Percentiles rank a stretch among this genome's conserved stretches.
Conservation (phyloP, 2,329 filamentous ascomycete genomes). For the Colletotrichum caudatum region DNA sequence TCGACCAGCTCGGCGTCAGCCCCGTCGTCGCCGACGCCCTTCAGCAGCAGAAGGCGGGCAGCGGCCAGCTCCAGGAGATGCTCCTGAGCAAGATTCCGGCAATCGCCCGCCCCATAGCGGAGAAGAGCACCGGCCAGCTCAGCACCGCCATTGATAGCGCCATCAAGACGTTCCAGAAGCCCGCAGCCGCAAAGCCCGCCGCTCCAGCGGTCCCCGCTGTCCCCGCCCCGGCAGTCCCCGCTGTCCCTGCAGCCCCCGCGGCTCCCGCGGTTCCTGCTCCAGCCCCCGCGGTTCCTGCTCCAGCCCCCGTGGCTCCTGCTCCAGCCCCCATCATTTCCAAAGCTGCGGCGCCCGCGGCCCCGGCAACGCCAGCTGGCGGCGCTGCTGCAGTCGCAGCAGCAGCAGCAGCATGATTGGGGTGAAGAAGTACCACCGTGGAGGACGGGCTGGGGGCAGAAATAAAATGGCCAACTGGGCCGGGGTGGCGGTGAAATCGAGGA, state of each 20-base stretch:
- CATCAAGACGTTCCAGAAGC: constrained; percentile 22
- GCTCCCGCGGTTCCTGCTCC: background rate
- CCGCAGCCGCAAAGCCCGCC: background rate
- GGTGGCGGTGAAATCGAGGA: background rate
- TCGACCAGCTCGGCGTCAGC: constrained; percentile 35
- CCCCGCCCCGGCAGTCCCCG: background rate
- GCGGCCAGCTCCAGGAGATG: constrained; percentile 11
- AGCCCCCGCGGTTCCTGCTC: background rate
- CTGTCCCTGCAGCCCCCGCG: background rate
- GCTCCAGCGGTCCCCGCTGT: background rate
- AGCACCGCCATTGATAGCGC: constrained; percentile 28
- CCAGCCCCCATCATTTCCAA: background rate
- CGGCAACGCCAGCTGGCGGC: background rate
- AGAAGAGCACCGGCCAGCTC: constrained; percentile 36
- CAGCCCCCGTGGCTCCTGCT: background rate
- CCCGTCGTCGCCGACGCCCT: constrained; percentile 27
- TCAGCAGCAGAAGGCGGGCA: constrained; percentile 28
- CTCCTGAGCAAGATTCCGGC: constrained; percentile 37
- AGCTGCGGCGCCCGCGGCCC: background rate
- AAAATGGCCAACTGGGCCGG: background rate
- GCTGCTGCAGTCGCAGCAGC: background rate
- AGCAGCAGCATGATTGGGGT: background rate
- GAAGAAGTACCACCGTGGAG: too few species aligned
- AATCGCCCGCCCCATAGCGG: constrained; percentile 34
- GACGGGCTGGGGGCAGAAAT: background rate